Evolutionary conservation across 192 early-diverging fungal genomes (phyloP).

Genomic region (Podila minutissima): DNA sequence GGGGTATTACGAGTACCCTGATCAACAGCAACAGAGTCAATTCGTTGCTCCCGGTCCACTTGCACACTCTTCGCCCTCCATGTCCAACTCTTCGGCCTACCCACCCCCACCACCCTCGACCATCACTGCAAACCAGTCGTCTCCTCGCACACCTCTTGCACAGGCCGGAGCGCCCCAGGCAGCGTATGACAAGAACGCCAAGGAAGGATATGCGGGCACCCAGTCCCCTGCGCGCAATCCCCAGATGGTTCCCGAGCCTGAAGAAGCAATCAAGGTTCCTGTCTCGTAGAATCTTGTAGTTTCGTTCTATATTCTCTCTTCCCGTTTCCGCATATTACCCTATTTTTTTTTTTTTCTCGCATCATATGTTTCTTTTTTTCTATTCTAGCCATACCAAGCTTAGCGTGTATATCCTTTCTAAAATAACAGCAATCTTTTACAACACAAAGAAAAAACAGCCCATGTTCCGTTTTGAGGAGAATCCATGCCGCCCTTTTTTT

Average conservation of each 20-base stretch:
- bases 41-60: slow-evolving; percentile 5
- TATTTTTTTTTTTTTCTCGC: no score
- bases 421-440: no score
- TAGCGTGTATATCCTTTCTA: no score
- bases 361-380: no score
- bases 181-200: slow-evolving; percentile 17
- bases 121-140: neutral
- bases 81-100: slow-evolving; percentile 22
- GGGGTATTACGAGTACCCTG: slow-evolving; percentile 3
- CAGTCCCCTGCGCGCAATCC: slow-evolving; percentile 18
- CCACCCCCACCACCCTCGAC: slow-evolving; percentile 14
- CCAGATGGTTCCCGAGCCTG: slow-evolving; percentile 16
- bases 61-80: slow-evolving; percentile 23
- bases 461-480: neutral
- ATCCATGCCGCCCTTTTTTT: neutral
- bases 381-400: no score
- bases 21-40: slow-evolving; percentile 1
- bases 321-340: neutral
- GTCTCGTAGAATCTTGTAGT: neutral
- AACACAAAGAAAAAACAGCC: no score
- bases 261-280: slow-evolving; percentile 7
- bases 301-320: neutral
- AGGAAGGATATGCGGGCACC: slow-evolving; percentile 3
- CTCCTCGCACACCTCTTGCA: slow-evolving; percentile 15
- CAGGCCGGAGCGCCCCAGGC: neutral